These are phyloP conservation scores for Telfairia occidentalis DNA, from an alignment of 331 rosid genomes.

Conservation along the genomic window DNA sequence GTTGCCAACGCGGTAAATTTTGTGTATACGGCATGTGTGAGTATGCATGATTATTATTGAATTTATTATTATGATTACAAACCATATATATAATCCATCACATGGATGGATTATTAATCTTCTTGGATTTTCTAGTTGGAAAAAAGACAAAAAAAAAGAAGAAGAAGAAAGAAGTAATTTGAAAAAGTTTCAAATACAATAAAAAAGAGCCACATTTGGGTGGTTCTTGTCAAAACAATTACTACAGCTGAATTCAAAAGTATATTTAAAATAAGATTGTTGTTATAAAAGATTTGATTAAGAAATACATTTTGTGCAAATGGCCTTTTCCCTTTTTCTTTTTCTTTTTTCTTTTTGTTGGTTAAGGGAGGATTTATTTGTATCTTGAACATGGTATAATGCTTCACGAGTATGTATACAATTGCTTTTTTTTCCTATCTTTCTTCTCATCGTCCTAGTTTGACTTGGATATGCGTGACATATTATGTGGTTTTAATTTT, in stretches of 20 bases:
- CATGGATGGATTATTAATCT: neutral
- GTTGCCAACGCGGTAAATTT: slow-evolving; percentile 21
- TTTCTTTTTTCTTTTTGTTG: neutral
- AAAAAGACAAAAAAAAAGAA: neutral
- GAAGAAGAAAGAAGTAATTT: too few species aligned
- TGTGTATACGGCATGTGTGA: slow-evolving; percentile 60
- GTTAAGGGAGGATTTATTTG: neutral
- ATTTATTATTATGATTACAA: neutral
- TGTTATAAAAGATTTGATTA: neutral
- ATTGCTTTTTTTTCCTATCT: neutral
- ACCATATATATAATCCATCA: neutral
- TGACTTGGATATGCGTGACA: neutral
- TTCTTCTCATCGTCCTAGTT: neutral
- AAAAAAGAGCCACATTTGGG: slow-evolving; percentile 38
- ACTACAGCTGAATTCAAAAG: neutral
- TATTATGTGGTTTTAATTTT: neutral
- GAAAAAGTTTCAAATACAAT: slow-evolving; percentile 17
- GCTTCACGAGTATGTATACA: neutral
- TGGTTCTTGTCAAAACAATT: slow-evolving; percentile 15
- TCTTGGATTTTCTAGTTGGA: neutral
- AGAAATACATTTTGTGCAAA: neutral
- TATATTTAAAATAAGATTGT: neutral
- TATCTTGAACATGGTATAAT: neutral
- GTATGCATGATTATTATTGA: slow-evolving; percentile 39
- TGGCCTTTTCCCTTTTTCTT: neutral